Evolutionary conservation across 1,284 basidiomycete genomes (phyloP), one percentile per base, ranked within the genome.

Genomic region (Cronartium quercuum): DNA sequence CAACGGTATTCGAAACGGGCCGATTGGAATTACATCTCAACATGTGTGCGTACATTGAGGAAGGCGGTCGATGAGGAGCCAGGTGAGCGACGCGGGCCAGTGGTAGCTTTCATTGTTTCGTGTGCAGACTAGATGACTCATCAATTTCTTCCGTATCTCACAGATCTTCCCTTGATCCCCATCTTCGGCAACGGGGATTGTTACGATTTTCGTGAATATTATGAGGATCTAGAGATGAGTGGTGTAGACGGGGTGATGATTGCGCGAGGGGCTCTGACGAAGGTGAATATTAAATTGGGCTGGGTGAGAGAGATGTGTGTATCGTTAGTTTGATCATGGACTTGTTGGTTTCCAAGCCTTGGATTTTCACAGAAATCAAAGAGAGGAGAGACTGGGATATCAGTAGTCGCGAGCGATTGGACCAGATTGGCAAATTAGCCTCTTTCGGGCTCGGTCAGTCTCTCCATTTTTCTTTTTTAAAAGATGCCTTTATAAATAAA

Each of bases 181-280:
- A 92, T 98, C 57, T 97, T 96, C 79, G 95, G 95, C 10, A 94
- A 94, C 42, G 95, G 95, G 0, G 95, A 98, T 81, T 91, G 90
- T 78, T 98, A 91, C 83, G 93, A 91, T 5, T 89, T 91, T 9
- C 85, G 91, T 77, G 89, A 88, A 76, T 94, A 94, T 81, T 90
- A 91, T 86, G 84, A 88, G 47, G 88, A 88, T 76, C 86, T 94
- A 66, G 88, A 92, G 73, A 81, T 84, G 9, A 89, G 87, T 24
- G 89, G 90, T 12, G 93, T 96, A 0, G 94, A 98, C 80, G 94
- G 94, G 5, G 86, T 96, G 67, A 98, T 98, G 95, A 86, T 98
- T 55, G 95, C 89, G 0, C 86, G 95, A 35, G 95, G 95, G 0
- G 95, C 94, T 0, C 85, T 98, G 74, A 97, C 98, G 83, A 98